Percentiles rank a stretch among this genome's conserved stretches.
Conservation (phyloP, 1,284 basidiomycete genomes). For the Cerrena zonata region DNA sequence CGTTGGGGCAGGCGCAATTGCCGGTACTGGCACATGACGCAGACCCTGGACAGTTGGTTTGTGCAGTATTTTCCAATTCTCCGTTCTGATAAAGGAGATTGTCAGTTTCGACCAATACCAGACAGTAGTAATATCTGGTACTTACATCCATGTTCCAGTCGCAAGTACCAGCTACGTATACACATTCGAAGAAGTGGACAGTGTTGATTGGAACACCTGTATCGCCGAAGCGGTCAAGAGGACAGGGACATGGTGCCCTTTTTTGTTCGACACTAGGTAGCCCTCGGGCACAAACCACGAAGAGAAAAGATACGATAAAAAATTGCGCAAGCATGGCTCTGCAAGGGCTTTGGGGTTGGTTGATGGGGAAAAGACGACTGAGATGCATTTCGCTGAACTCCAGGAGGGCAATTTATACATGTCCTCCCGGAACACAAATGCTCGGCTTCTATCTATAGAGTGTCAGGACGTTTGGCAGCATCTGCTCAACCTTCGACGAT, state of each 20-base stretch:
- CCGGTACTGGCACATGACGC: not conserved
- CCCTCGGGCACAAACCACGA: too few relatives aligned
- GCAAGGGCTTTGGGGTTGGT: too few relatives aligned
- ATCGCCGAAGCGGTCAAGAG: slow-evolving; percentile 3
- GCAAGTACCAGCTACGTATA: slow-evolving; percentile 3
- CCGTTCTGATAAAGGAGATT: not conserved
- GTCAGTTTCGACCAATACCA: not conserved
- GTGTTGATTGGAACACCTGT: slow-evolving; percentile 7
- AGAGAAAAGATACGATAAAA: too few relatives aligned
- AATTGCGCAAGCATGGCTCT: too few relatives aligned
- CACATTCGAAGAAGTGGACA: slow-evolving; percentile 6
- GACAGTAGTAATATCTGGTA: too few relatives aligned
- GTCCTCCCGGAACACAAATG: too few relatives aligned
- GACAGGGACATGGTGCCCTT: slow-evolving; percentile 1
- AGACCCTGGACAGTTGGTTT: slow-evolving; percentile 3
- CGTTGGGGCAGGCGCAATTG: slow-evolving; percentile 4
- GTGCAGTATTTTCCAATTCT: slow-evolving; percentile 6
- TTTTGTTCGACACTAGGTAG: too few relatives aligned
- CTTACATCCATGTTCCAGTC: slow-evolving; percentile 6
- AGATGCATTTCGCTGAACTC: too few relatives aligned
- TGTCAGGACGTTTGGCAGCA: not conserved
- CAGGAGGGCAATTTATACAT: too few relatives aligned
- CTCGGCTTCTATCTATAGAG: not conserved
- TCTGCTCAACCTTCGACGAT: not conserved
- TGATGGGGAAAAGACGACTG: too few relatives aligned